Percentiles rank a stretch among this genome's conserved stretches.
Conservation (phyloP, 345 rosid genomes). For the Salix caprea region DNA sequence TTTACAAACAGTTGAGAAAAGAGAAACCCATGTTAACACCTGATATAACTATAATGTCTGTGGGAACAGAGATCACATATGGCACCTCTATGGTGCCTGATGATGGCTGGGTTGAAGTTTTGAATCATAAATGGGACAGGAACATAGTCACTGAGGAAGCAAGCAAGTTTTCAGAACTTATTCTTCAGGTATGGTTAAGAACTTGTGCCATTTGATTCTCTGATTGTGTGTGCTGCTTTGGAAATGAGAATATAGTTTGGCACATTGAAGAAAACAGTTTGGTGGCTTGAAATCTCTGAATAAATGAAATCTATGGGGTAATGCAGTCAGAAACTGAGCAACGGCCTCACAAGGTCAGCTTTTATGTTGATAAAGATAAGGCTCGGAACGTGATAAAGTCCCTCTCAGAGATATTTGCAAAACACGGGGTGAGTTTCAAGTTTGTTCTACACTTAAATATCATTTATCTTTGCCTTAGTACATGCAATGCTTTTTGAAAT, state of each 20-base stretch:
- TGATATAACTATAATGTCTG: slow-evolving; percentile 93
- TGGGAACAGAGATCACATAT: slow-evolving; percentile 96
- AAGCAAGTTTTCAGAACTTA: slow-evolving; percentile 71
- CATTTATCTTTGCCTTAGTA: neutral
- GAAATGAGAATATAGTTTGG: neutral
- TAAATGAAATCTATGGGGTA: slow-evolving; percentile 13
- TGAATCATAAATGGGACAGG: slow-evolving; percentile 82
- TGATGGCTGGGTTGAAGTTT: slow-evolving; percentile 80
- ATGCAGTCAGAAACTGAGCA: slow-evolving; percentile 87
- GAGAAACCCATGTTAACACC: slow-evolving; percentile 87
- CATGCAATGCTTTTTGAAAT: neutral
- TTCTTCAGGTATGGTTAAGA: slow-evolving; percentile 64
- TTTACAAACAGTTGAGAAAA: slow-evolving; percentile 49
- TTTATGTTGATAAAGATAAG: slow-evolving; percentile 72
- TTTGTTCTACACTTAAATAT: neutral
- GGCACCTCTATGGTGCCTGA: slow-evolving; percentile 84
- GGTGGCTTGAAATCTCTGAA: slow-evolving; percentile 5
- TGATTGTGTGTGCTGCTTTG: slow-evolving; percentile 1
- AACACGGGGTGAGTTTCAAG: slow-evolving; percentile 53
- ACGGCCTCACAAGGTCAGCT: slow-evolving; percentile 89
- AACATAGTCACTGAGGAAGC: slow-evolving; percentile 68
- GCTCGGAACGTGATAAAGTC: slow-evolving; percentile 60
- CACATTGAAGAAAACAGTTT: neutral
- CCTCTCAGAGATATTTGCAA: slow-evolving; percentile 53
- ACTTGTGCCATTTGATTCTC: neutral